A percentile compares a stretch with the other conserved stretches of the same genome.
Evolutionary conservation across 768 basidiomycete genomes (phyloP).

Genomic region (Suillus weaverae): DNA sequence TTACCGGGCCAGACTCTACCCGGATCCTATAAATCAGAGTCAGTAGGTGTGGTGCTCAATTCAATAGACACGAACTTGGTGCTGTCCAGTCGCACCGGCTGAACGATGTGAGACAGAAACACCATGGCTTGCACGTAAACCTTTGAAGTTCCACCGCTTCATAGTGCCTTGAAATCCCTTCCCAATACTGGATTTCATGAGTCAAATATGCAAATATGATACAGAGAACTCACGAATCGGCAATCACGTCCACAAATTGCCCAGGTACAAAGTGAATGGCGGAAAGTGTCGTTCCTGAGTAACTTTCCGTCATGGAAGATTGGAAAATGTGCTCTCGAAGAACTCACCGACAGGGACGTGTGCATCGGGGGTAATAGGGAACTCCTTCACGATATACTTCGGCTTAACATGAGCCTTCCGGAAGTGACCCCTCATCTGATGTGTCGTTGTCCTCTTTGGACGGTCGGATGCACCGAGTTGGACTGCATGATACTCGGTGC

Average conservation of each 20-base stretch:
- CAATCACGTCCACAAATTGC: constrained; percentile 90
- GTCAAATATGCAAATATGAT: constrained; percentile 3
- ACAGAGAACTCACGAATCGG: constrained; percentile 73
- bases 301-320: not conserved
- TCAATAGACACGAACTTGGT: constrained; percentile 63
- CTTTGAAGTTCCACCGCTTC: constrained; percentile 95
- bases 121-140: constrained; percentile 92
- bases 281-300: constrained; percentile 79
- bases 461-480: constrained; percentile 87
- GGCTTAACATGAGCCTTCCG: constrained; percentile 75
- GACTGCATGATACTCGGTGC: constrained; percentile 84
- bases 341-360: constrained; percentile 82
- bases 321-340: constrained; percentile 1
- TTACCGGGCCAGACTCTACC: constrained; percentile 96
- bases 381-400: constrained; percentile 86
- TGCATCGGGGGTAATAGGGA: constrained; percentile 85
- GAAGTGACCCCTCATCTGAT: constrained; percentile 89
- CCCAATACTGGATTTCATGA: constrained; percentile 66
- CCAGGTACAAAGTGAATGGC: constrained; percentile 97
- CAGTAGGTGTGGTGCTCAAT: not conserved
- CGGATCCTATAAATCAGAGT: constrained; percentile 65
- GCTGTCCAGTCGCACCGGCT: constrained; percentile 90
- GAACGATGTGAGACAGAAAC: constrained; percentile 93
- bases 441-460: constrained; percentile 67
- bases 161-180: constrained; percentile 97